Evolutionary conservation across 257 asterid genomes (phyloP), one percentile per base, ranked within the genome.

Genomic region (Ehretia macrophylla): DNA sequence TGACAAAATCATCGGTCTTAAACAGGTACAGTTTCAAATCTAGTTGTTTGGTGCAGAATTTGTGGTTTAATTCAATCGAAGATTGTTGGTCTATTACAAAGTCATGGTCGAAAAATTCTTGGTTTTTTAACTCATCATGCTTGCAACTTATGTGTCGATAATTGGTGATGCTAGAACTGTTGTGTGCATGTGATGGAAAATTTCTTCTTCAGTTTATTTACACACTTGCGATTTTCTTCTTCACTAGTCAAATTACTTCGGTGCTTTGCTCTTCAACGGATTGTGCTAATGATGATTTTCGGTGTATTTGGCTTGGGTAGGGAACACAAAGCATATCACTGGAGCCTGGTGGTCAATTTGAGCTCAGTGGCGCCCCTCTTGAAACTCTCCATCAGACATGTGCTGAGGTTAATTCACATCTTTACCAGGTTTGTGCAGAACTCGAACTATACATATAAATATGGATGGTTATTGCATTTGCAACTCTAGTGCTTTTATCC

Each of bases 301-400:
- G 35, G 35, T 27, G 35, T 27, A 27, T 27, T 27, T 27, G 62
- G 63, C 6, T 27, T 27, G 62, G 63, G 52, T 79, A 92, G 99
- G 94, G 84, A 62, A 86, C 88, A 22, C 99, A 92, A 83, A 92
- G 96, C 73, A 88, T 92, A 75, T 92, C 99, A 10, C 63, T 92
- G 75, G 97, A 92, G 80, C 97, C 99, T 48, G 99, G 97, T 53
- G 99, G 97, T 62, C 99, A 92, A 56, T 88, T 92, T 74, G 99
- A 92, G 80, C 95, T 92, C 20, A 92, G 99, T 64, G 99, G 99
- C 58, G 99, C 99, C 47, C 99, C 99, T 60, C 77, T 92, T 72
- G 95, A 88, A 79, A 92, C 99, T 44, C 77, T 88, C 61, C 99
- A 92, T 77, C 99, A 88, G 73, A 91, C 98, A 58, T 91, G 96